phyloP scores from a whole-genome alignment of 1,139 yeast genomes.

The Geotrichum klebahnii region DNA sequence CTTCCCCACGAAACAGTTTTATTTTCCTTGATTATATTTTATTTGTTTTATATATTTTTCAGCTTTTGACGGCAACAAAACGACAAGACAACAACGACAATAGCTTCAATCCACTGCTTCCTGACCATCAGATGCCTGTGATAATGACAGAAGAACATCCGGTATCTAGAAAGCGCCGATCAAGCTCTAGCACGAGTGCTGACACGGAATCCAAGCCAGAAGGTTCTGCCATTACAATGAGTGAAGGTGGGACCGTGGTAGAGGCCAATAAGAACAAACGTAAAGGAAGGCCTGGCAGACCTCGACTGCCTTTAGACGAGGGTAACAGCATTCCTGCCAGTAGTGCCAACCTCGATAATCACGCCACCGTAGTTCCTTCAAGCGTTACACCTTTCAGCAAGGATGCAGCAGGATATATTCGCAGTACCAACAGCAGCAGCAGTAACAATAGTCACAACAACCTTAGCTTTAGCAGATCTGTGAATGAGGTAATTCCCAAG shows the following conservation, averaged over 20 bases:
- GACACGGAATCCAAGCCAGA: not conserved
- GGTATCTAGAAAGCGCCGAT: not conserved
- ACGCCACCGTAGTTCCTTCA: not conserved
- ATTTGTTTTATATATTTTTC: too few species aligned
- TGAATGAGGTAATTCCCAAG: constrained; percentile 22
- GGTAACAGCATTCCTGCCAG: not conserved
- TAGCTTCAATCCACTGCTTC: too few species aligned
- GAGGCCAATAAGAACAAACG: constrained; percentile 4
- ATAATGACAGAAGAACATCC: not conserved
- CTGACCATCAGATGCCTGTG: too few species aligned
- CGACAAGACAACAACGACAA: too few species aligned
- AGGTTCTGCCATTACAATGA: too few species aligned
- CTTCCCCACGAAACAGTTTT: too few species aligned
- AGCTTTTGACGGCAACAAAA: too few species aligned
- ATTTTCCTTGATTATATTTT: too few species aligned
- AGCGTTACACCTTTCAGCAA: too few species aligned
- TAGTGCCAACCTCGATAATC: not conserved
- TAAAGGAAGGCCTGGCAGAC: not conserved
- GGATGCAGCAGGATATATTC: not conserved
- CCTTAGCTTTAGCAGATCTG: constrained; percentile 11
- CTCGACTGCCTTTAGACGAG: not conserved
- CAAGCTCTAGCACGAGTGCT: not conserved
- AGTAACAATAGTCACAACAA: too few species aligned
- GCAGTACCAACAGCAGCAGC: not conserved
- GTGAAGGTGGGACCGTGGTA: too few species aligned